Conservation (phyloP, 768 basidiomycete genomes). For the Boletus pseudopeckii region DNA sequence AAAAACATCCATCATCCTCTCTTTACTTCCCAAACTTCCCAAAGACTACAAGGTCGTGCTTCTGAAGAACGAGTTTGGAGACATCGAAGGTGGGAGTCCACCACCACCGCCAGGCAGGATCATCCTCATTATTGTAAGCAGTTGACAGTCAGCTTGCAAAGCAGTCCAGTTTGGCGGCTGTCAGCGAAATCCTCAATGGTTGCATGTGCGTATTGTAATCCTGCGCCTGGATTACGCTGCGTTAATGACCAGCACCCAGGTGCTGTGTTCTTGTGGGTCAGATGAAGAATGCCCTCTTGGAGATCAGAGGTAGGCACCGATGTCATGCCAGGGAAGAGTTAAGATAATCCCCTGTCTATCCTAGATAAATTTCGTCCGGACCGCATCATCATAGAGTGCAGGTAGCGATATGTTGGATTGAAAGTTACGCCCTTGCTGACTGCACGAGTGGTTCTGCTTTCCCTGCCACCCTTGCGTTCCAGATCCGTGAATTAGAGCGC, state of each 20-base stretch:
- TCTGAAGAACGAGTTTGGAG: slow-evolving; percentile 96
- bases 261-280: slow-evolving; percentile 94
- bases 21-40: slow-evolving; percentile 76
- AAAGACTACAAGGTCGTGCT: slow-evolving; percentile 85
- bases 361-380: slow-evolving; percentile 82
- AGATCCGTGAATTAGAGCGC: slow-evolving; percentile 85
- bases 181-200: slow-evolving; percentile 94
- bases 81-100: slow-evolving; percentile 67
- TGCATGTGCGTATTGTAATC: slow-evolving; percentile 62
- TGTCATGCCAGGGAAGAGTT: background rate
- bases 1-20: slow-evolving; percentile 79
- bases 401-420: slow-evolving; percentile 44
- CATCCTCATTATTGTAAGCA: slow-evolving; percentile 26
- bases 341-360: background rate
- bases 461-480: slow-evolving; percentile 92
- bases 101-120: background rate
- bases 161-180: slow-evolving; percentile 78
- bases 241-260: slow-evolving; percentile 38
- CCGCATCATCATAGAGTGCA: slow-evolving; percentile 93
- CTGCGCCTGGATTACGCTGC: background rate
- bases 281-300: slow-evolving; percentile 86
- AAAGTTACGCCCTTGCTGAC: background rate
- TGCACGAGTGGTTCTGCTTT: slow-evolving; percentile 81
- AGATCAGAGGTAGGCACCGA: slow-evolving; percentile 66
- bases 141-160: slow-evolving; percentile 91